Percentiles rank a stretch among this genome's conserved stretches.
Evolutionary conservation across 306 rosid genomes (phyloP).

Genomic region (Arachis hypogaea): DNA sequence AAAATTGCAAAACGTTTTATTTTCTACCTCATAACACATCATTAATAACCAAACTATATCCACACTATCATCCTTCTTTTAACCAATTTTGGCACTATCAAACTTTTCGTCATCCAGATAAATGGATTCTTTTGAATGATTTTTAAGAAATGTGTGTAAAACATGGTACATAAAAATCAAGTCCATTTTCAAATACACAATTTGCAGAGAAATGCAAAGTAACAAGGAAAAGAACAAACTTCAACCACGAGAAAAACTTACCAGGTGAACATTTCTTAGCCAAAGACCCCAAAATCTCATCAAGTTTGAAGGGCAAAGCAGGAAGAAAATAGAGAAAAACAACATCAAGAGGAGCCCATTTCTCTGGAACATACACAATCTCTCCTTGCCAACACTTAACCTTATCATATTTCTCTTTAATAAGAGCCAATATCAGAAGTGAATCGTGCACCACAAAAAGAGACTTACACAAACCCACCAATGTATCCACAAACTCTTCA

Average conservation of each 20-base stretch:
- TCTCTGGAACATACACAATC: slow-evolving; percentile 64
- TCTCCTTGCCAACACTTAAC: slow-evolving; percentile 98
- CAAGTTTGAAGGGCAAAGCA: slow-evolving; percentile 66
- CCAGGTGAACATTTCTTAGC: slow-evolving; percentile 63
- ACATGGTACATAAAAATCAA: too few relatives aligned
- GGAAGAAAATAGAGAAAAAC: slow-evolving; percentile 88
- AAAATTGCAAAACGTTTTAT: not conserved
- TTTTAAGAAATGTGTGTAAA: too few relatives aligned
- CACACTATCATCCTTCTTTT: not conserved
- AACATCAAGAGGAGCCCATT: slow-evolving; percentile 76
- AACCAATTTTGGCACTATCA: not conserved
- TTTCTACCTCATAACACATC: slow-evolving; percentile 9
- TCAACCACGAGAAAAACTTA: slow-evolving; percentile 29
- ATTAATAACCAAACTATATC: not conserved
- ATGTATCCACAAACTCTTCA: slow-evolving; percentile 70
- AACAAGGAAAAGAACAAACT: not conserved
- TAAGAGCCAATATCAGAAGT: slow-evolving; percentile 62
- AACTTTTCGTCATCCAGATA: too few relatives aligned
- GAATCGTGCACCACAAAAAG: slow-evolving; percentile 78
- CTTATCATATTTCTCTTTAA: slow-evolving; percentile 75
- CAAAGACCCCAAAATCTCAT: slow-evolving; percentile 60
- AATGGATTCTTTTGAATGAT: too few relatives aligned
- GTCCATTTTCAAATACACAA: not conserved
- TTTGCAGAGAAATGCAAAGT: slow-evolving; percentile 4
- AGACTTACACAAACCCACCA: slow-evolving; percentile 52